These are phyloP conservation scores for Cryptococcus jaspeensis DNA, from an alignment of 1,284 basidiomycete species.

Conservation along the genomic window DNA sequence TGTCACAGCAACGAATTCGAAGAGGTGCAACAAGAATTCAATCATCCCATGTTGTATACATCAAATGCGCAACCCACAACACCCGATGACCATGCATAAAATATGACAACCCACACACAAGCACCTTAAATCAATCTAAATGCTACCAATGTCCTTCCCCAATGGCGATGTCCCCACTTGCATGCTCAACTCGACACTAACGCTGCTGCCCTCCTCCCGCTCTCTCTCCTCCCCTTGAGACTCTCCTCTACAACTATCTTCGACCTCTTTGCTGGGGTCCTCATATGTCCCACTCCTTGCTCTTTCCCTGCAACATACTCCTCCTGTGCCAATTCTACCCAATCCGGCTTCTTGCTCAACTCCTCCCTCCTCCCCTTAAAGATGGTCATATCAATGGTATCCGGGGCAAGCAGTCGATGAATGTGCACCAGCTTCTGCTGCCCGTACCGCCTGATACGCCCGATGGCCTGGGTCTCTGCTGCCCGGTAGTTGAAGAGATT, in stretches of 20 bases:
- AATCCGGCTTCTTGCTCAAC: conserved; percentile 35
- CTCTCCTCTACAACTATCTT: neutral
- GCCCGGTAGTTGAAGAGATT: conserved; percentile 78
- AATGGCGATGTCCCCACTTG: neutral
- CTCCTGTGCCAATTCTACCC: conserved; percentile 29
- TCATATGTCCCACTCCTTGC: conserved; percentile 3
- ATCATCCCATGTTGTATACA: neutral
- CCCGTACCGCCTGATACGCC: conserved; percentile 81
- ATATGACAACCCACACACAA: neutral
- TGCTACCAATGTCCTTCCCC: too few species aligned
- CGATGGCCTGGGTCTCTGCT: conserved; percentile 85
- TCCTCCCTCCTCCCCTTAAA: conserved; percentile 29
- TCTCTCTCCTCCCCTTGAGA: neutral
- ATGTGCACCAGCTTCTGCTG: conserved; percentile 77
- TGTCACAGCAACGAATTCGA: neutral
- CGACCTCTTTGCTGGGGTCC: conserved; percentile 4
- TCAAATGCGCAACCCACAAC: neutral
- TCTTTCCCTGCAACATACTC: conserved; percentile 21
- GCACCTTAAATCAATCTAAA: neutral
- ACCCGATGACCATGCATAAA: neutral
- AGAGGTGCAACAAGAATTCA: neutral
- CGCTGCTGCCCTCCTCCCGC: neutral
- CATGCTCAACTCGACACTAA: neutral
- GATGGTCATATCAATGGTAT: conserved; percentile 84
- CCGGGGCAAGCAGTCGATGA: conserved; percentile 73